Percentiles rank a stretch among this genome's conserved stretches.
Conservation (phyloP, 208 protist genomes). For the Wallacemonas collosoma region DNA sequence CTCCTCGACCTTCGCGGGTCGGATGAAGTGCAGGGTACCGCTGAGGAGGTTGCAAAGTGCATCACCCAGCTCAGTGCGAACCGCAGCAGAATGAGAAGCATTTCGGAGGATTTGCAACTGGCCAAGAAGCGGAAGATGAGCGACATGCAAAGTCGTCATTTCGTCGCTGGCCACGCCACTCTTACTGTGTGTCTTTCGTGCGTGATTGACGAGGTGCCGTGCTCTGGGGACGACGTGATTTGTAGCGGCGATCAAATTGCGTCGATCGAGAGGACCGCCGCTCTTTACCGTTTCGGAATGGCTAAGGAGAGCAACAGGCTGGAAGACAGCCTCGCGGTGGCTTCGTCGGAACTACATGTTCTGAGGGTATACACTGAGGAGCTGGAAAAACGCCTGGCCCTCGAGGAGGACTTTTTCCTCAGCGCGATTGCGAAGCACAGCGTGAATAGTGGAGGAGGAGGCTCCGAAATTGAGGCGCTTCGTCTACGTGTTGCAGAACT, state of each 20-base stretch:
- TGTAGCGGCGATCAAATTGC: slow-evolving; percentile 3
- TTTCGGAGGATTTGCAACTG: not conserved
- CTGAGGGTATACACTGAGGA: not conserved
- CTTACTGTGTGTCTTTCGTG: slow-evolving; percentile 16
- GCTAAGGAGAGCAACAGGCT: not conserved
- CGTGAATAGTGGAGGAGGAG: not conserved
- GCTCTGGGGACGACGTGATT: not conserved
- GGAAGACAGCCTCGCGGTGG: not conserved
- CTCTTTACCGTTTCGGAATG: not conserved
- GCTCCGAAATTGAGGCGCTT: slow-evolving; percentile 7
- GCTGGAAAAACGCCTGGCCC: slow-evolving; percentile 7
- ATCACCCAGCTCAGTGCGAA: slow-evolving; percentile 8
- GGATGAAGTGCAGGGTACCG: not conserved
- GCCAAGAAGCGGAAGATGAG: not conserved
- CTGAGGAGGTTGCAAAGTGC: slow-evolving; percentile 3
- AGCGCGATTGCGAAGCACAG: not conserved
- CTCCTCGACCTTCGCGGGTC: slow-evolving; percentile 15
- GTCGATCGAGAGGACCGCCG: slow-evolving; percentile 5
- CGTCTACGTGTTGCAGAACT: slow-evolving; percentile 23
- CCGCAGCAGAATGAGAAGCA: not conserved
- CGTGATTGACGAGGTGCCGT: slow-evolving; percentile 10
- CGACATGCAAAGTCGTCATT: not conserved
- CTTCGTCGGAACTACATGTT: slow-evolving; percentile 6
- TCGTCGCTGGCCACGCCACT: not conserved
- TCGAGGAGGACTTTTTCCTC: slow-evolving; percentile 14